These are phyloP conservation scores for Trichothecium sympodiale DNA, from an alignment of 2,329 filamentous ascomycete genomes.

Conservation along the genomic window DNA sequence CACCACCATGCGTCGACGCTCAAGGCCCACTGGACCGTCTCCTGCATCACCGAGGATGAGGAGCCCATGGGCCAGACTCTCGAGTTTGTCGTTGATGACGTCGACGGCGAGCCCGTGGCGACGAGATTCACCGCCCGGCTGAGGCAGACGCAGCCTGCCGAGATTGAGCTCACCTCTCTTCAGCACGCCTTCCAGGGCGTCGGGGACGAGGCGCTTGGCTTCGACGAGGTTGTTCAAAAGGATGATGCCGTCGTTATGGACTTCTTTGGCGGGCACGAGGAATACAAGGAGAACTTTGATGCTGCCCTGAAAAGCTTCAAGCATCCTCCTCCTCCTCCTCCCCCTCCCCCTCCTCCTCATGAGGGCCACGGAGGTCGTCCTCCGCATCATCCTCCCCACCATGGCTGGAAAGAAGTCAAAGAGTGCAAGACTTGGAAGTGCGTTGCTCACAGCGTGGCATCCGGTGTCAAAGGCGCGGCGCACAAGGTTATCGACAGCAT, in stretches of 20 bases:
- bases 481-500: too few relatives aligned
- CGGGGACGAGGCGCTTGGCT: too few relatives aligned
- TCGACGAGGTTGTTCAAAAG: neutral
- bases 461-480: too few relatives aligned
- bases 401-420: too few relatives aligned
- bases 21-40: constrained; percentile 34
- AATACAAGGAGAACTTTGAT: constrained; percentile 13
- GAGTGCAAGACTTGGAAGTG: too few relatives aligned
- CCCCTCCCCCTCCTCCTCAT: constrained; percentile 4
- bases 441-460: too few relatives aligned
- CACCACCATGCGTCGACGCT: constrained; percentile 15
- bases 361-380: constrained; percentile 4
- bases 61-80: constrained; percentile 15
- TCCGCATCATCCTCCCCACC: neutral
- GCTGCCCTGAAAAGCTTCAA: constrained; percentile 6
- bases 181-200: too few relatives aligned
- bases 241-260: neutral
- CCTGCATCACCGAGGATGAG: constrained; percentile 29
- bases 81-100: neutral
- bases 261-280: neutral
- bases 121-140: neutral
- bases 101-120: neutral
- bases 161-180: neutral
- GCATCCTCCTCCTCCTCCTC: constrained; percentile 3
- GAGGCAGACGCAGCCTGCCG: neutral